These are phyloP conservation scores for Hortiboletus flavorubellus DNA, from an alignment of 768 basidiomycete species.

Conservation along the genomic window DNA sequence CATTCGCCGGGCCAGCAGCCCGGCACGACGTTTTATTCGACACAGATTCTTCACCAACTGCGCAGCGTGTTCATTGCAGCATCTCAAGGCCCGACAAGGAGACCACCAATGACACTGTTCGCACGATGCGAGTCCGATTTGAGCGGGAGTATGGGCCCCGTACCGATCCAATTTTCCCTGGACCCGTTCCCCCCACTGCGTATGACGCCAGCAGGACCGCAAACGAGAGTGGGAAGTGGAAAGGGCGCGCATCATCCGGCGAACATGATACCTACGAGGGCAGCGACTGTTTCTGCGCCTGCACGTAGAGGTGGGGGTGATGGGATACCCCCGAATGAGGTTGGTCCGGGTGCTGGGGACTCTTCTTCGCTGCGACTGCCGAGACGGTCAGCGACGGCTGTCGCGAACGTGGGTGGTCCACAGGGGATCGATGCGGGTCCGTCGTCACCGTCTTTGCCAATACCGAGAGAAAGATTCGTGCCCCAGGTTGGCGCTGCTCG, in stretches of 20 bases:
- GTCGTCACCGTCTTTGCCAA: conserved; percentile 13
- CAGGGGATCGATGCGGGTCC: background rate
- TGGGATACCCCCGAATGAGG: background rate
- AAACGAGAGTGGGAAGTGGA: background rate
- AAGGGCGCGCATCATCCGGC: background rate
- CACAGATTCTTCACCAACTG: conserved; percentile 24
- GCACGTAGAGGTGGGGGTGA: conserved; percentile 18
- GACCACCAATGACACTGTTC: conserved; percentile 49
- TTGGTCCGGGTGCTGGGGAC: background rate
- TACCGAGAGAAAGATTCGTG: conserved; percentile 63
- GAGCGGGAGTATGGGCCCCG: conserved; percentile 46
- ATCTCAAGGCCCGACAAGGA: conserved; percentile 21
- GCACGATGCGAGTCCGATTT: conserved; percentile 55
- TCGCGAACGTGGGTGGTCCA: background rate
- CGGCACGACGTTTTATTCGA: conserved; percentile 30
- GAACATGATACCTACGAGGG: conserved; percentile 20
- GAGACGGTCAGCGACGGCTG: conserved; percentile 11
- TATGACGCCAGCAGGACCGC: background rate
- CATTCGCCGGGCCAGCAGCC: conserved; percentile 11
- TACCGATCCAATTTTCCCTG: conserved; percentile 57
- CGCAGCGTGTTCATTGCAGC: conserved; percentile 14
- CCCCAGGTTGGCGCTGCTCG: conserved; percentile 51
- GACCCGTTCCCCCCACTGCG: conserved; percentile 43
- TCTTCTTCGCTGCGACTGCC: conserved; percentile 15
- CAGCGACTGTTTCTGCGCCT: conserved; percentile 32